Base-by-base conservation (phyloP, 176 grass and related monocot genomes). In the Musa schizocarpa region DNA sequence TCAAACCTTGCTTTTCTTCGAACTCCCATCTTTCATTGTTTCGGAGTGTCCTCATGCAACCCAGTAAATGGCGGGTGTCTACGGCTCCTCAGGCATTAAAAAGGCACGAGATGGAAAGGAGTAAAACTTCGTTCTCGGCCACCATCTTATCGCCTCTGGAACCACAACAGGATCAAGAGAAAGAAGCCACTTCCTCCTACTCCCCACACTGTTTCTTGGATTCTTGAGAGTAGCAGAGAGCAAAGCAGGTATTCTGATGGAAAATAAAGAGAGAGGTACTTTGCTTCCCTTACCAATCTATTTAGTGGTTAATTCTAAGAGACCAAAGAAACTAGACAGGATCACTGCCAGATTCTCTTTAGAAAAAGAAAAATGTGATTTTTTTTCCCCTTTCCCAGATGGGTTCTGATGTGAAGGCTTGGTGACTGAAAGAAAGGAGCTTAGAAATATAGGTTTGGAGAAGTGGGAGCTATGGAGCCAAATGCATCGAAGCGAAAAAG, bases 21-120 rank as follows among this genome's bases (percentile, higher is more conserved):
- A 82, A 80, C 81, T 85, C 54, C 82, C 93, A 97, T 93, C 90
- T 79, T 86, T 85, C 93, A 97, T 97, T 80, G 90, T 90, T 88
- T 74, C 83, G 73, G 75, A 69, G 63, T 68, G 78, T 71, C 81
- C 79, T 82, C 93, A 92, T 89, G 82, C 87, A 96, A 78, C 67
- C 25, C 27, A 80, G 61, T 70, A 58, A 84, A 78, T 26, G 50
- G 49, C 27, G 59, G 34, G 34, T 43, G 59, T 66, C 64, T 76
- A 66, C 56, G 43, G 65, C 78, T 81, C 78, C 71, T 80, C 76
- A 80, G 68, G 11, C 63, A 90, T 82, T 81, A 68, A 43, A 43
- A 43, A 43, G 34, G 34, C 34, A 43, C 34, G 34, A 43, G 4
- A 43, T 43, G 34, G 34, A 43, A 43, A 43, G 34, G 34, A 6